Evolutionary conservation across 2,329 filamentous ascomycete species (phyloP), one percentile per base, ranked within the genome.

Genomic region (Hymenoscyphus albidus): DNA sequence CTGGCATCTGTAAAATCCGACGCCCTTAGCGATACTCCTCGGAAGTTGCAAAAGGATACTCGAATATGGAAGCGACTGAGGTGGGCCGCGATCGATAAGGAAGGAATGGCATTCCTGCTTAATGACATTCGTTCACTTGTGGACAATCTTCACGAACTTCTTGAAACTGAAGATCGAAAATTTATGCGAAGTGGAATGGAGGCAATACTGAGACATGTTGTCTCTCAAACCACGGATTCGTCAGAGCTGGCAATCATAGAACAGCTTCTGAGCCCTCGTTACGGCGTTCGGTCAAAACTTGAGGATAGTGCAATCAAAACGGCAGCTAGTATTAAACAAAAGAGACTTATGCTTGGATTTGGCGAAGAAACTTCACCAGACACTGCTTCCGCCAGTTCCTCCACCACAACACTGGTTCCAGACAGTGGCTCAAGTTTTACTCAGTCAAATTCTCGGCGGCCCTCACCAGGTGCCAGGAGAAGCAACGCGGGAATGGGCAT

Each of bases 21-120:
- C 16, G 35, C 27, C 12, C 27, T 16, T 32, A 27, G 31, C 32
- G 54, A 62, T 63, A 64, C 44, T 44, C 65, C 64, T 57, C 62
- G 68, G 27, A 64, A 64, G 38, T 57, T 71, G 10, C 67, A 68
- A 40, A 60, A 69, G 18, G 64, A 68, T 48, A 70, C 54, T 39
- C 65, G 22, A 44, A 39, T 65, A 16, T 54, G 58, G 39, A 70
- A 65, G 58, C 66, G 69, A 54, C 62, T 72, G 12, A 65, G 66
- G 58, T 72, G 70, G 70, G 68, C 69, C 12, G 64, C 69, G 22
- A 51, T 51, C 12, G 44, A 51, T 39, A 72, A 69, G 57, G 64
- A 63, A 13, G 66, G 65, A 9, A 59, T 69, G 31, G 54, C 64
- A 38, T 55, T 59, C 12, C 59, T 71, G 13, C 42, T 72, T 16